A percentile compares a stretch with the other conserved stretches of the same genome.
These are phyloP conservation scores for Termitomyces sp. DNA, from an alignment of 768 basidiomycete genomes.

Conservation along the genomic window DNA sequence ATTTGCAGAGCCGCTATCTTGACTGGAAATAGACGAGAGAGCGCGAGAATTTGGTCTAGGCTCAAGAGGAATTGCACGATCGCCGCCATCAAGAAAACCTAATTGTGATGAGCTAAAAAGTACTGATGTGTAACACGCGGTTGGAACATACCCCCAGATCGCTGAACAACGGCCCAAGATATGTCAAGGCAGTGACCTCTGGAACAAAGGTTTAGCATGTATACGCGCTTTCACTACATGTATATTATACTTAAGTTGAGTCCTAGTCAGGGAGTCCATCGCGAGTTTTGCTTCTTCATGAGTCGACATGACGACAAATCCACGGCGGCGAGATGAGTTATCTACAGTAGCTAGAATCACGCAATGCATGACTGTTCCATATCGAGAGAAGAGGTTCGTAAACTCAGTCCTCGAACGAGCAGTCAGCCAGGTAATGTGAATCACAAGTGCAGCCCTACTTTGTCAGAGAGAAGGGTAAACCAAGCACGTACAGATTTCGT, in stretches of 20 bases:
- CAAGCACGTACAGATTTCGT: slow-evolving; percentile 81
- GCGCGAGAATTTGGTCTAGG: slow-evolving; percentile 29
- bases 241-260: slow-evolving; percentile 56
- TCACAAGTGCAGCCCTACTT: slow-evolving; percentile 42
- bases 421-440: neutral
- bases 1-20: slow-evolving; percentile 24
- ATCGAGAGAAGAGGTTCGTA: slow-evolving; percentile 52
- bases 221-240: neutral
- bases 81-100: slow-evolving; percentile 82
- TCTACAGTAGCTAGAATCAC: slow-evolving; percentile 84
- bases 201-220: neutral
- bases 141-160: slow-evolving; percentile 58
- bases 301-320: slow-evolving; percentile 76
- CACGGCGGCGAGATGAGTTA: slow-evolving; percentile 76
- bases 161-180: slow-evolving; percentile 86
- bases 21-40: slow-evolving; percentile 8
- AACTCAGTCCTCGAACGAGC: slow-evolving; percentile 44
- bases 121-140: neutral
- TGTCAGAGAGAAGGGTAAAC: slow-evolving; percentile 74
- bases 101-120: neutral
- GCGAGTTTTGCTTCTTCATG: slow-evolving; percentile 68
- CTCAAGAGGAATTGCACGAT: slow-evolving; percentile 63
- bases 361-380: slow-evolving; percentile 66
- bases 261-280: slow-evolving; percentile 62
- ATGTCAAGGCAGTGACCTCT: slow-evolving; percentile 77